Percentiles rank a stretch among this genome's conserved stretches.
phyloP scores from a whole-genome alignment of 179 eudicot species.

The Beta corolliflora region DNA sequence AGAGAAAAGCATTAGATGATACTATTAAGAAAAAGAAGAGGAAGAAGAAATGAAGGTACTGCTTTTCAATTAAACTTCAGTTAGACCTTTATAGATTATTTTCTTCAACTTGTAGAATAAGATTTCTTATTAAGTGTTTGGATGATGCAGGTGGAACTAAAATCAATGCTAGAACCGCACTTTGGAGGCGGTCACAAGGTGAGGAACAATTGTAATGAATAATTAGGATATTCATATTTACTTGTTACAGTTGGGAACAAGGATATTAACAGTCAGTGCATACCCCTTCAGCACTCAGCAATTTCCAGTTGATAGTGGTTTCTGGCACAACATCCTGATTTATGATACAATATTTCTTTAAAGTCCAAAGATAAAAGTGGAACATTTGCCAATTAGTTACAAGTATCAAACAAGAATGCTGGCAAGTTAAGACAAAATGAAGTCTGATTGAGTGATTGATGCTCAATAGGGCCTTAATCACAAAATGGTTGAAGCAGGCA shows the following conservation, averaged over 20 bases:
- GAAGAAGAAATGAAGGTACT: slow-evolving; percentile 83
- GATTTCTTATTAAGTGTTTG: slow-evolving; percentile 14
- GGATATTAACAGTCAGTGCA: not conserved
- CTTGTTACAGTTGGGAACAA: not conserved
- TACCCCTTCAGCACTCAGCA: not conserved
- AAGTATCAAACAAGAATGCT: not conserved
- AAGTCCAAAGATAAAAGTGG: not conserved
- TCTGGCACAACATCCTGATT: not conserved
- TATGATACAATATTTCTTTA: not conserved
- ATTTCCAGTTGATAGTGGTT: not conserved
- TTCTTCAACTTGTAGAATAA: no score
- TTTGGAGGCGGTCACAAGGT: slow-evolving; percentile 96
- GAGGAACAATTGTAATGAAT: slow-evolving; percentile 10
- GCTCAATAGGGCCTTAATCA: not conserved
- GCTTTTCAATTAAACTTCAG: not conserved
- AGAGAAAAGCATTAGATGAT: slow-evolving; percentile 88
- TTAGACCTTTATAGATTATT: not conserved
- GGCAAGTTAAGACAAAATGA: not conserved
- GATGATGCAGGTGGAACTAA: slow-evolving; percentile 56
- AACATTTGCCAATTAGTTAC: not conserved
- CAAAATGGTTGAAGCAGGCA: not conserved
- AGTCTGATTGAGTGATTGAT: not conserved
- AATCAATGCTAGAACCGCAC: slow-evolving; percentile 89
- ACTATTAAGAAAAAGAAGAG: slow-evolving; percentile 78
- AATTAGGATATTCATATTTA: not conserved